Percentiles rank a stretch among this genome's conserved stretches.
These are phyloP conservation scores for Amauroascus verrucosus DNA, from an alignment of 2,329 filamentous ascomycete species.

Conservation along the genomic window DNA sequence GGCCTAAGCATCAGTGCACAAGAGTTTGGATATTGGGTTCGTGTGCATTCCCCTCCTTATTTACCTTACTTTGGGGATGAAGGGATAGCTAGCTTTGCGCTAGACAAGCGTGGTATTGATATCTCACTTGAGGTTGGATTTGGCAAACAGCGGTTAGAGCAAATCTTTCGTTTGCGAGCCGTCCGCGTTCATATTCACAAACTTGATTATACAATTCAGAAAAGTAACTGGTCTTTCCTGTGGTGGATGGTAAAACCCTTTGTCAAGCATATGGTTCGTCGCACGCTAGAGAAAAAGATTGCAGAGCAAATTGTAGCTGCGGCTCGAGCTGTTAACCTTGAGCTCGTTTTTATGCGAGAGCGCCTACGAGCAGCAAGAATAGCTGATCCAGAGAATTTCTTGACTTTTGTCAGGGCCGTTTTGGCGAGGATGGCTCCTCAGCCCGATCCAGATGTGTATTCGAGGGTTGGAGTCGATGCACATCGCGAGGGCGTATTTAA, in stretches of 20 bases:
- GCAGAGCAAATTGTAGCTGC: constrained; percentile 59
- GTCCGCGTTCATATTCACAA: constrained; percentile 80
- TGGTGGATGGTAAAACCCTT: constrained; percentile 78
- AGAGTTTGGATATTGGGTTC: constrained; percentile 83
- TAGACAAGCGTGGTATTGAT: constrained; percentile 81
- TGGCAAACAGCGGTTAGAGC: constrained; percentile 64
- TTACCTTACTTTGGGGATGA: constrained; percentile 62
- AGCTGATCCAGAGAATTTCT: constrained; percentile 64
- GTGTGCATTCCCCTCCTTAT: constrained; percentile 59
- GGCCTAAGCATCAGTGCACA: constrained; percentile 75
- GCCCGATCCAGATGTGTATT: constrained; percentile 66
- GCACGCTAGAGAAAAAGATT: constrained; percentile 68
- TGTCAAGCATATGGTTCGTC: constrained; percentile 67
- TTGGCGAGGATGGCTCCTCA: constrained; percentile 62
- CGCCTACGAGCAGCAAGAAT: constrained; percentile 76
- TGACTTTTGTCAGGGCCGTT: constrained; percentile 74
- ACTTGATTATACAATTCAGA: constrained; percentile 64
- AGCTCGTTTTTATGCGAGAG: constrained; percentile 78
- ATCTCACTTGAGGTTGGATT: constrained; percentile 77
- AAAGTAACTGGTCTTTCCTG: constrained; percentile 60
- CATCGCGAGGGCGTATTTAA: constrained; percentile 59
- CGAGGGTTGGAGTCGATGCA: constrained; percentile 58
- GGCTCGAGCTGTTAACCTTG: constrained; percentile 66
- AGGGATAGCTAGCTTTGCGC: constrained; percentile 72
- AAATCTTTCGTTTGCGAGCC: constrained; percentile 64